These are phyloP conservation scores for Echites panduratus DNA, from an alignment of 257 asterid genomes.

Conservation along the genomic window DNA sequence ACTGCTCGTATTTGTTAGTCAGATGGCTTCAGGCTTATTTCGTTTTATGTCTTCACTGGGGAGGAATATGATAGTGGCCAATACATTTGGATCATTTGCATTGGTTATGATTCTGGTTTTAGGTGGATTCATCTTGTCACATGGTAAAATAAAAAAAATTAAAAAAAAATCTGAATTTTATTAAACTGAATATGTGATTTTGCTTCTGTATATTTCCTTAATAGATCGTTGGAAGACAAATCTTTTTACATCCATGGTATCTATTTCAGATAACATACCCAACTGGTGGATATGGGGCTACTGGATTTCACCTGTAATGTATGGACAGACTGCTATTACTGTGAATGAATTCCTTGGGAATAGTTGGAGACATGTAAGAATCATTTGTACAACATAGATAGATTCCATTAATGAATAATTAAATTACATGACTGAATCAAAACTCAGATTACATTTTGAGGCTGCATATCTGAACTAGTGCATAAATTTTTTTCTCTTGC, in stretches of 20 bases:
- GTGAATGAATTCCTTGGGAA: conserved; percentile 80
- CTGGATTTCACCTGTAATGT: conserved; percentile 90
- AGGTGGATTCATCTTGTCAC: conserved; percentile 69
- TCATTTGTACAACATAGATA: background rate
- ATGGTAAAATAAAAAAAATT: no score
- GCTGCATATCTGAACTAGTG: background rate
- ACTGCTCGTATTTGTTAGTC: conserved; percentile 42
- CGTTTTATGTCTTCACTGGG: conserved; percentile 60
- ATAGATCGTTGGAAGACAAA: no score
- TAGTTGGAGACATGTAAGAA: conserved; percentile 48
- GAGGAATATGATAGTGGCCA: conserved; percentile 57
- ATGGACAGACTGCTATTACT: conserved; percentile 77
- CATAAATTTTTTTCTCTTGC: conserved; percentile 8
- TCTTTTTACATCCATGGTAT: conserved; percentile 69
- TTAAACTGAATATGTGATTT: background rate
- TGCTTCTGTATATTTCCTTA: conserved; percentile 69
- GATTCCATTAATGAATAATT: background rate
- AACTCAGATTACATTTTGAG: background rate
- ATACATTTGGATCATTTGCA: conserved; percentile 61
- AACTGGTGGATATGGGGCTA: conserved; percentile 96
- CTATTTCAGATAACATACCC: conserved; percentile 1
- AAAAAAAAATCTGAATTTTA: background rate
- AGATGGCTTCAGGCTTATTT: conserved; percentile 45
- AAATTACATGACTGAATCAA: no score
- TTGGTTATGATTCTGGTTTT: conserved; percentile 44